phyloP scores from a whole-genome alignment of 2,329 filamentous ascomycete genomes.

The Alternaria alternata region DNA sequence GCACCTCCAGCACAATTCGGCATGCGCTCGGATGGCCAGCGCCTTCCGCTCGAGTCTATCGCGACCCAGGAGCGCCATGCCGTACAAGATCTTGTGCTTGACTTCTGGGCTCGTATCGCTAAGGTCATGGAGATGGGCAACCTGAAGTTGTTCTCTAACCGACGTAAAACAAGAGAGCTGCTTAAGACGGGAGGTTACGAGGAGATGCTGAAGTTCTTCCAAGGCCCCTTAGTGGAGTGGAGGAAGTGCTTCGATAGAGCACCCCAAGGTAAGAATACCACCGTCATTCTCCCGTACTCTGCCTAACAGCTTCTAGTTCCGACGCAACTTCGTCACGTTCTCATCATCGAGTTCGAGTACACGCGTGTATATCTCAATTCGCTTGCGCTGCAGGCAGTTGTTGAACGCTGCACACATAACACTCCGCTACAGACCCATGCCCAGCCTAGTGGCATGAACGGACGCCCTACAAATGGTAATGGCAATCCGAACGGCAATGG shows the following conservation, averaged over 20 bases:
- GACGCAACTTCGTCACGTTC: constrained; percentile 72
- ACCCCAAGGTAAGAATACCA: constrained; percentile 52
- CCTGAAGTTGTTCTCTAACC: constrained; percentile 84
- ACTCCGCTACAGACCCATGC: constrained; percentile 55
- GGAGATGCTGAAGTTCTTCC: constrained; percentile 79
- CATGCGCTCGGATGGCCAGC: constrained; percentile 47
- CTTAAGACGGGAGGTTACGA: constrained; percentile 88
- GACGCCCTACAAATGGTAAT: constrained; percentile 30
- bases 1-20: constrained; percentile 47
- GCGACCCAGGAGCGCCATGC: constrained; percentile 49
- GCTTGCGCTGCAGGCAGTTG: constrained; percentile 89
- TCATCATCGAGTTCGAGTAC: constrained; percentile 95
- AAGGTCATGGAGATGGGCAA: constrained; percentile 92
- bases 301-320: constrained; percentile 55
- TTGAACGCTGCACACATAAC: constrained; percentile 87
- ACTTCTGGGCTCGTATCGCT: constrained; percentile 94
- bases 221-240: constrained; percentile 81
- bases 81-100: constrained; percentile 66
- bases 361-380: constrained; percentile 95
- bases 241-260: constrained; percentile 82
- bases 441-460: constrained; percentile 33
- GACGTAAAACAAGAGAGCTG: constrained; percentile 85
- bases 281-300: not conserved
- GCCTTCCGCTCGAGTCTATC: constrained; percentile 46
- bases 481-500: constrained; percentile 40